phyloP scores from a whole-genome alignment of 768 basidiomycete species.

The Daedaleopsis nitida region DNA sequence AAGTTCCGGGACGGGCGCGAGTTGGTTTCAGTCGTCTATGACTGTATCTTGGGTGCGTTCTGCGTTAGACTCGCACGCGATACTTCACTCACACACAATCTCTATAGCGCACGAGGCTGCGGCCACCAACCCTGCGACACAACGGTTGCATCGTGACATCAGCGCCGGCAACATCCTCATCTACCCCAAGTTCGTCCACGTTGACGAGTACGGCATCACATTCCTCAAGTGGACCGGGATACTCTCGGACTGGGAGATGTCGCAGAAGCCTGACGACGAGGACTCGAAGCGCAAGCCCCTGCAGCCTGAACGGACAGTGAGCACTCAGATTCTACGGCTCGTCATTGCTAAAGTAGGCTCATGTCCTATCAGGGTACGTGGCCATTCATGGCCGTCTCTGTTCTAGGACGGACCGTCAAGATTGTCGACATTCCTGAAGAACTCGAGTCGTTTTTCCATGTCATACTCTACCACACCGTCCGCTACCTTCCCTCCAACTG shows the following conservation, averaged over 20 bases:
- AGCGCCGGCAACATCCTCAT: slow-evolving; percentile 12
- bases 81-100: too few species aligned
- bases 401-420: neutral
- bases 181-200: neutral
- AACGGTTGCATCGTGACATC: slow-evolving; percentile 5
- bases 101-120: slow-evolving; percentile 2
- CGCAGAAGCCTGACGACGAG: neutral
- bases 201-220: neutral
- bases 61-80: too few species aligned
- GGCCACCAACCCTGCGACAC: neutral
- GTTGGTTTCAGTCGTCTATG: neutral
- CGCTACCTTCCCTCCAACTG: slow-evolving; percentile 10
- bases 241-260: slow-evolving; percentile 12
- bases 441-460: slow-evolving; percentile 22
- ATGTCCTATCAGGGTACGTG: too few species aligned
- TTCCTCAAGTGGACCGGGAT: neutral
- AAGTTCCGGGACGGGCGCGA: neutral
- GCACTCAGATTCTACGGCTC: too few species aligned
- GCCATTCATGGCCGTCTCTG: neutral
- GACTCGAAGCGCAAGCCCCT: neutral
- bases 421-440: slow-evolving; percentile 14
- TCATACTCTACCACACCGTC: slow-evolving; percentile 8
- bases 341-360: too few species aligned
- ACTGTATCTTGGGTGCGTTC: slow-evolving; percentile 3
- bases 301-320: slow-evolving; percentile 8